Percentiles rank a stretch among this genome's conserved stretches.
These are phyloP conservation scores for Backusella westeae DNA, from an alignment of 192 early-diverging fungal species.

Conservation along the genomic window DNA sequence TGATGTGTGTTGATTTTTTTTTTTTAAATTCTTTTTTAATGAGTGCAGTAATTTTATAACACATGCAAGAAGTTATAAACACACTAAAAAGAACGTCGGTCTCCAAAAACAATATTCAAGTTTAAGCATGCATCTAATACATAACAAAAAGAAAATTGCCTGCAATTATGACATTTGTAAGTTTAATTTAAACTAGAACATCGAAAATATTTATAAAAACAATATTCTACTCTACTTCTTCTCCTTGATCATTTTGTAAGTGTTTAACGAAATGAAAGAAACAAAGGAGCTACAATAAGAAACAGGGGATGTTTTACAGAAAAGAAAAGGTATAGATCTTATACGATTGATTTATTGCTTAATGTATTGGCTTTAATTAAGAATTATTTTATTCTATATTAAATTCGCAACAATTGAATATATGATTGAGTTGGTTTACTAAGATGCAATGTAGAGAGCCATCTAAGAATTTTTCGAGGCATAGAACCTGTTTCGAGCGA, in stretches of 20 bases:
- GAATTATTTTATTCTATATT: no score
- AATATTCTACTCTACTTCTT: not conserved
- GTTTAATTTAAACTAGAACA: no score
- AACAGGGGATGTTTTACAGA: not conserved
- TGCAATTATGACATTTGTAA: no score
- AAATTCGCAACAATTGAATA: no score
- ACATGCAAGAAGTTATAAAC: not conserved
- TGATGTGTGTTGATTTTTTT: not conserved
- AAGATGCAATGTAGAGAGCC: no score
- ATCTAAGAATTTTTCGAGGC: no score
- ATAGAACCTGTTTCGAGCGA: no score
- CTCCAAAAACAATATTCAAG: not conserved
- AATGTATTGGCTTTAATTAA: no score
- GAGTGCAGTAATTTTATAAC: no score
- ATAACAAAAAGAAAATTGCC: not conserved
- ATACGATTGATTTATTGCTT: no score
- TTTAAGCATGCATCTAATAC: not conserved
- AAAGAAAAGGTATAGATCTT: not conserved
- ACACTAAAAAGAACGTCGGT: not conserved
- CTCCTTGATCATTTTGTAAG: not conserved
- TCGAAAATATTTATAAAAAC: not conserved
- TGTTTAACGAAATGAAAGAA: not conserved
- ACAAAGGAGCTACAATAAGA: not conserved
- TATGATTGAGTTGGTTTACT: no score
- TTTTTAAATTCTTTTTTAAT: not conserved